These are phyloP conservation scores for Plasmodium fragile DNA, from an alignment of 169 alveolate species.

Conservation along the genomic window DNA sequence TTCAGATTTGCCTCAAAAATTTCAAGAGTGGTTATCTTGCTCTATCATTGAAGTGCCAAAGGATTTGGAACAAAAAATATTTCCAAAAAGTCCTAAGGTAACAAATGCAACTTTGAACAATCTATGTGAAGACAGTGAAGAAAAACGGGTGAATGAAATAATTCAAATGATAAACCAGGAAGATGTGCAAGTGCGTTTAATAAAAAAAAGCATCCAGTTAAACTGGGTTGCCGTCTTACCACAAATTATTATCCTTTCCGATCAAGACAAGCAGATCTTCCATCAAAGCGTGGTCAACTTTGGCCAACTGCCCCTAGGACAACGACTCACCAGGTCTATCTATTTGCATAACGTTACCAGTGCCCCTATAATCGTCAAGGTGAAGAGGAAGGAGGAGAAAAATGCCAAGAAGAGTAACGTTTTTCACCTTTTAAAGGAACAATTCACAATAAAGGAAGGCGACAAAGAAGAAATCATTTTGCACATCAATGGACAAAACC, in stretches of 20 bases:
- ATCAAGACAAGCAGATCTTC: slow-evolving; percentile 29
- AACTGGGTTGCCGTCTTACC: slow-evolving; percentile 59
- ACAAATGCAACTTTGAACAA: slow-evolving; percentile 18
- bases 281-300: slow-evolving; percentile 53
- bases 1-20: slow-evolving; percentile 61
- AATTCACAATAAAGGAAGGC: slow-evolving; percentile 31
- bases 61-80: slow-evolving; percentile 21
- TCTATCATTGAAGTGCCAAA: slow-evolving; percentile 72
- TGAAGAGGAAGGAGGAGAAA: not conserved
- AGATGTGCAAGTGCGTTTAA: slow-evolving; percentile 45
- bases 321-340: slow-evolving; percentile 29
- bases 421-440: slow-evolving; percentile 33
- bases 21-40: slow-evolving; percentile 18
- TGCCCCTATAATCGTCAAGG: slow-evolving; percentile 55
- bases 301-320: slow-evolving; percentile 62
- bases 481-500: slow-evolving; percentile 34
- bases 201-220: slow-evolving; percentile 33
- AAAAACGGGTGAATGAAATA: slow-evolving; percentile 23
- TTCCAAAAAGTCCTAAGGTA: not conserved
- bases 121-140: slow-evolving; percentile 37
- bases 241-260: slow-evolving; percentile 40
- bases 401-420: slow-evolving; percentile 20
- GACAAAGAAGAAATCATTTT: slow-evolving; percentile 20
- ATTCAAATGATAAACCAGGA: slow-evolving; percentile 51
- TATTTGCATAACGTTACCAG: slow-evolving; percentile 36